phyloP scores from a whole-genome alignment of 2,329 filamentous ascomycete species.

The Scedosporium minutisporum region DNA sequence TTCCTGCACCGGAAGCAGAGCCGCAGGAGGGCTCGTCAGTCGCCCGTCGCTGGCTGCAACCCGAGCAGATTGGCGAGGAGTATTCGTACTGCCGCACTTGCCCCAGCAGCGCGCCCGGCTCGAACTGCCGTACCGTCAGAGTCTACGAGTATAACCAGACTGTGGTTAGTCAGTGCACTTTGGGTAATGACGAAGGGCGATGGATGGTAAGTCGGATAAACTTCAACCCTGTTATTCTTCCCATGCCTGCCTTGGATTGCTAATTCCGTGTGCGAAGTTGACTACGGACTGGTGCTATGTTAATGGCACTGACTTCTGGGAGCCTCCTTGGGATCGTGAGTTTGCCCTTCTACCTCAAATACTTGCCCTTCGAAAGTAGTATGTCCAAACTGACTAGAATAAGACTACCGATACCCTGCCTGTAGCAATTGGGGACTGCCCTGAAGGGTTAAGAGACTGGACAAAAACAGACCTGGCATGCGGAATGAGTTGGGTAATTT shows the following conservation, averaged over 20 bases:
- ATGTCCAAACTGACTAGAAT: no score
- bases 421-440: no score
- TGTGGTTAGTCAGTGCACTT: conserved; percentile 6
- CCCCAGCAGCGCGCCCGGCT: background rate
- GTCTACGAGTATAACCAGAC: conserved; percentile 8
- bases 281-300: conserved; percentile 9
- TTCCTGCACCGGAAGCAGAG: background rate
- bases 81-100: conserved; percentile 5
- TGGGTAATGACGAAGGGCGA: background rate
- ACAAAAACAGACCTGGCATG: no score
- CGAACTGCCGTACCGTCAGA: background rate
- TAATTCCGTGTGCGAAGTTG: background rate
- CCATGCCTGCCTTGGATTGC: background rate
- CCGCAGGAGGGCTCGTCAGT: background rate
- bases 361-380: no score
- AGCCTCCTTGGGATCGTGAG: conserved; percentile 6
- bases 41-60: conserved; percentile 5
- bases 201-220: conserved; percentile 4
- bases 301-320: conserved; percentile 6
- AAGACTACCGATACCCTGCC: no score
- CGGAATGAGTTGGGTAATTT: no score
- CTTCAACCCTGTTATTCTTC: background rate
- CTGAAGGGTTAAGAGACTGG: no score
- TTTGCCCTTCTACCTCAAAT: no score
- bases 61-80: conserved; percentile 7